Base-by-base conservation (phyloP, 441 rosid genomes). In the Hura crepitans region DNA sequence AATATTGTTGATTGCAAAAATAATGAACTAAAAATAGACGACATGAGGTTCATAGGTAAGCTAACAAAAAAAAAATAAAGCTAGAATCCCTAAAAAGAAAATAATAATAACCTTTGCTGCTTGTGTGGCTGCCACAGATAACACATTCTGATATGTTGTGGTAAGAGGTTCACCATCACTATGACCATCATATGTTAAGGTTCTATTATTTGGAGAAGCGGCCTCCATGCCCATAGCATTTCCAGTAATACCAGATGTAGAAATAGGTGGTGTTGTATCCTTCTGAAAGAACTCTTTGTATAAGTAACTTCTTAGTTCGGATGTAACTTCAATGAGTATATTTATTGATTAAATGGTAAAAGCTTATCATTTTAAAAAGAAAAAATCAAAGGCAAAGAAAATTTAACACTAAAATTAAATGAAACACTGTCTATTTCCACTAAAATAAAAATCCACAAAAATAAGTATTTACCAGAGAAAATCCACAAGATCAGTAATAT, bases 281-380 rank as follows among this genome's bases (percentile, higher is more conserved):
- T 77, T 89, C 50, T 84, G 88, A 70, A 75, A 85, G 61, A 84
- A 78, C 42, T 91, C 96, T 77, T 83, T 85, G 72, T 81, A 92
- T 51, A 90, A 72, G 69, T 87, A 86, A 84, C 85, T 89, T 51
- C 91, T 83, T 66, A 94, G 65, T 62, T 81, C 78, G 42, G 87
- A 84, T 0, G 99, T 92, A 79, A 94, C 77, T 81, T 91, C 97
- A 63, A 92, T 85, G 77, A 94, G 97, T n/a, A n/a, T n/a, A n/a
- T n/a, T n/a, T n/a, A n/a, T n/a, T n/a, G n/a, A n/a, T n/a, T n/a
- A n/a, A n/a, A n/a, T n/a, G n/a, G n/a, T n/a, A n/a, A n/a, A n/a
- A n/a, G n/a, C n/a, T n/a, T n/a, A n/a, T n/a, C n/a, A n/a, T n/a
- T n/a, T n/a, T n/a, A n/a, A n/a, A n/a, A n/a, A n/a, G n/a, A n/a